These are phyloP conservation scores for Lactarius sanguifluus DNA, from an alignment of 768 basidiomycete genomes.

Conservation along the genomic window DNA sequence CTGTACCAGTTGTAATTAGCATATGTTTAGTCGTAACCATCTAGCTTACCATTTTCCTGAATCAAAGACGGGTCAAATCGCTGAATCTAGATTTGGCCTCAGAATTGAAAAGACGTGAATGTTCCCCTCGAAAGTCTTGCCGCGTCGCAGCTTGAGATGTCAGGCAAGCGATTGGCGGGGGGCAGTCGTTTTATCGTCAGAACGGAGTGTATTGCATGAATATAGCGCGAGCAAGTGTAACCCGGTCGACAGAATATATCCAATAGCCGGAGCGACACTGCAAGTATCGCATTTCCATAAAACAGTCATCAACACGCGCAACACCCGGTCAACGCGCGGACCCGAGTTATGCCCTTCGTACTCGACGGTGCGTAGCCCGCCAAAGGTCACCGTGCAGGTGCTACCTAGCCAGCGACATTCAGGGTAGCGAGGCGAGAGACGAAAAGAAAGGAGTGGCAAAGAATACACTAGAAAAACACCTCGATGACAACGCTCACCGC, in stretches of 20 bases:
- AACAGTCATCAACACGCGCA: neutral
- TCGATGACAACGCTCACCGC: constrained; percentile 14
- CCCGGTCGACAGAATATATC: neutral
- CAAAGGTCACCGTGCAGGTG: neutral
- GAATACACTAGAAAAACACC: neutral
- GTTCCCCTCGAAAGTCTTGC: neutral
- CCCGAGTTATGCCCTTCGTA: neutral
- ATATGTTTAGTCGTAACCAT: neutral
- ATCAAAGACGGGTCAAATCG: neutral
- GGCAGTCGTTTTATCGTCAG: too few relatives aligned
- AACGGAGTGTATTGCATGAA: neutral
- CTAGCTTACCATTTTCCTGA: neutral
- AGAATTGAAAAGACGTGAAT: neutral
- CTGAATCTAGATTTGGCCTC: neutral
- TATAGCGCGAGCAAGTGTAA: neutral
- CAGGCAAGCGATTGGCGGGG: neutral
- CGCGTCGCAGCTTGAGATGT: too few relatives aligned
- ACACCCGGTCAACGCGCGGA: neutral
- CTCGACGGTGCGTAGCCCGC: neutral
- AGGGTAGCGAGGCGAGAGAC: neutral
- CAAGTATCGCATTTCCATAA: neutral
- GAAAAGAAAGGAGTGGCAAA: neutral
- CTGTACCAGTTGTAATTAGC: neutral
- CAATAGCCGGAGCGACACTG: neutral
- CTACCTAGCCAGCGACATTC: neutral